These are phyloP conservation scores for Colletotrichum sp. DNA, from an alignment of 2,329 filamentous ascomycete genomes.

Conservation along the genomic window DNA sequence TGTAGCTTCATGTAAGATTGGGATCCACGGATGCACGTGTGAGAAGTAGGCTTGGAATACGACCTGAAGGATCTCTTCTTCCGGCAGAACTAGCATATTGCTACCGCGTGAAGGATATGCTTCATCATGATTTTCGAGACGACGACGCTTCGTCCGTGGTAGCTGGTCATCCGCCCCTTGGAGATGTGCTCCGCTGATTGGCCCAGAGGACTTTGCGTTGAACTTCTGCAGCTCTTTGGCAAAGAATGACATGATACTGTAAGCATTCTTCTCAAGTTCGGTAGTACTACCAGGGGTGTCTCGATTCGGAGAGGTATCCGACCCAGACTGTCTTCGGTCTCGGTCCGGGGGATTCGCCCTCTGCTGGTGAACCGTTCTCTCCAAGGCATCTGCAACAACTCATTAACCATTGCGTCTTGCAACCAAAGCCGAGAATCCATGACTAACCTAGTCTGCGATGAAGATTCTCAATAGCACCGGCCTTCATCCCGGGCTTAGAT, in stretches of 20 bases:
- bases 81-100: not conserved
- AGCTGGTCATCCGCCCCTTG: not conserved
- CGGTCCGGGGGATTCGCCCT: not conserved
- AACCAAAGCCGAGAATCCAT: too few relatives aligned
- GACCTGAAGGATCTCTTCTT: conserved; percentile 25
- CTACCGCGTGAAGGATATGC: not conserved
- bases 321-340: not conserved
- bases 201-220: not conserved
- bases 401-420: not conserved
- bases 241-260: conserved; percentile 15
- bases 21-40: conserved; percentile 43
- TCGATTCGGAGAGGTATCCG: not conserved
- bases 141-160: not conserved
- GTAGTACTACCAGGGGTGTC: not conserved
- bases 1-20: conserved; percentile 37
- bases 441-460: conserved; percentile 34
- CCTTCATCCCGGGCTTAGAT: conserved; percentile 40
- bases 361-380: conserved; percentile 2
- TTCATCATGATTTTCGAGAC: not conserved
- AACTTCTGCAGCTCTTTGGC: conserved; percentile 2
- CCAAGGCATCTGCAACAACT: conserved; percentile 20
- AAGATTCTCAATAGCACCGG: conserved; percentile 39
- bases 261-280: not conserved
- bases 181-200: not conserved
- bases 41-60: conserved; percentile 38